Conservation (phyloP, 2,329 filamentous ascomycete species). For the Claviceps pusilla region DNA sequence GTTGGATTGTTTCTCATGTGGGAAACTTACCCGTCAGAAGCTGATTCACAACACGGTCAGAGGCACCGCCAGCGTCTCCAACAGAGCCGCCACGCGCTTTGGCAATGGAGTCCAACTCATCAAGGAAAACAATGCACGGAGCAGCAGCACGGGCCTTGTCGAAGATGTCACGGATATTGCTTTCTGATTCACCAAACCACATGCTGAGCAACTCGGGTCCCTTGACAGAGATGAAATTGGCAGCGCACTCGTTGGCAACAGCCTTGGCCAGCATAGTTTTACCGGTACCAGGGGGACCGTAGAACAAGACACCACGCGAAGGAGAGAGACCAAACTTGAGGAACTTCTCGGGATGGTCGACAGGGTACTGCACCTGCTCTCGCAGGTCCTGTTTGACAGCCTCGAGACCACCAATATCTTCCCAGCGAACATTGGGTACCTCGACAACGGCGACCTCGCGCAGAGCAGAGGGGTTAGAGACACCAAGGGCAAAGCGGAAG, state of each 20-base stretch:
- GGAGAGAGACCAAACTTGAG: slow-evolving; percentile 98
- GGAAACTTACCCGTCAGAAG: slow-evolving; percentile 69
- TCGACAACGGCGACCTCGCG: slow-evolving; percentile 98
- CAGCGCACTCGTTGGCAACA: slow-evolving; percentile 95
- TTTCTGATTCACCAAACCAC: slow-evolving; percentile 99
- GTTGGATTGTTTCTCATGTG: too few species aligned
- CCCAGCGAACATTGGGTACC: slow-evolving; percentile 98
- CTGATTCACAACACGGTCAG: slow-evolving; percentile 99
- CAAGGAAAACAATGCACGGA: slow-evolving; percentile 96
- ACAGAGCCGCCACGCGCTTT: slow-evolving; percentile 96
- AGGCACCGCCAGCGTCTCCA: slow-evolving; percentile 93
- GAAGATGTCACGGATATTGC: slow-evolving; percentile 99
- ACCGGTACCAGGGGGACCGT: slow-evolving; percentile 98
- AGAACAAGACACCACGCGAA: slow-evolving; percentile 96
- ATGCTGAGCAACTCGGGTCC: slow-evolving; percentile 95
- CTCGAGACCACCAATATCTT: slow-evolving; percentile 97
- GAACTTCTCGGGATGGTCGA: slow-evolving; percentile 99
- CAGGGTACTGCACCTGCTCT: slow-evolving; percentile 96
- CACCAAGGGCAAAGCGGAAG: slow-evolving; percentile 95
- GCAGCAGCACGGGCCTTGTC: slow-evolving; percentile 98
- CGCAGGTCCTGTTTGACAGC: slow-evolving; percentile 98
- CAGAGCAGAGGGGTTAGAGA: slow-evolving; percentile 95
- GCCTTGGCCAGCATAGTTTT: slow-evolving; percentile 99
- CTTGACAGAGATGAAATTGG: slow-evolving; percentile 99
- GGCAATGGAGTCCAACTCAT: slow-evolving; percentile 96